Base-by-base conservation (phyloP, 2,329 filamentous ascomycete species). In the Aspergillus novoparasiticus region DNA sequence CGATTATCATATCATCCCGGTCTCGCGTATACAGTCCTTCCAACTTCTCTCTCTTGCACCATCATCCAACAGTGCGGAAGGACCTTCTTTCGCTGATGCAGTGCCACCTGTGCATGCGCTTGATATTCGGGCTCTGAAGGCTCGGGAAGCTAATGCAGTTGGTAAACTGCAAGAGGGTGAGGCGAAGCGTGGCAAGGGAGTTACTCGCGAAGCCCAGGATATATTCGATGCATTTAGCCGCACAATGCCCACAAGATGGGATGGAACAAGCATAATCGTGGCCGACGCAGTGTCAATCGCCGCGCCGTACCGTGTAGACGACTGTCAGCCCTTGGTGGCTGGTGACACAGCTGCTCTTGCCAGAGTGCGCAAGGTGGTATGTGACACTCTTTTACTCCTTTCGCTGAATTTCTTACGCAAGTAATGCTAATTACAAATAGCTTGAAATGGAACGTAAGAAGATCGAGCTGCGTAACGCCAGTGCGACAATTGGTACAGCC, bases 211-310 rank as follows among this genome's bases (percentile, higher is more conserved):
- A 66, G 87, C 84, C 30, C 87, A 90, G 75, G 86, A 87, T 59
- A 78, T 90, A 19, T 90, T 87, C 69, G 86, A 89, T 77, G 82
- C 84, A 12, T 81, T 90, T 59, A 83, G 82, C 64, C 82, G 85
- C 69, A 86, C 86, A 75, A 87, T 86, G 72, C 86, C 86, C 11
- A 82, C 85, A 32, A 81, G 85, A 64, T 90, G 87, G 87, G 82
- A 86, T 67, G 84, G 83, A 21, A 78, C 80, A 39, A 81, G 81
- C 57, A 89, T 90, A 66, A 80, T 89, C 59, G 84, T 88, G 55
- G 85, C 85, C 58, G 86, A 89, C 68, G 81, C 84, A 4, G 86
- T 89, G 59, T 78, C 86, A 60, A 85, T 90, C 63, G 76, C 82
- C 23, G 78, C 85, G 16, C 87, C 87, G 2, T 90, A 89, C 72